A percentile compares a stretch with the other conserved stretches of the same genome.
Evolutionary conservation across 345 rosid genomes (phyloP).

Genomic region (Anastatica hierochuntica): DNA sequence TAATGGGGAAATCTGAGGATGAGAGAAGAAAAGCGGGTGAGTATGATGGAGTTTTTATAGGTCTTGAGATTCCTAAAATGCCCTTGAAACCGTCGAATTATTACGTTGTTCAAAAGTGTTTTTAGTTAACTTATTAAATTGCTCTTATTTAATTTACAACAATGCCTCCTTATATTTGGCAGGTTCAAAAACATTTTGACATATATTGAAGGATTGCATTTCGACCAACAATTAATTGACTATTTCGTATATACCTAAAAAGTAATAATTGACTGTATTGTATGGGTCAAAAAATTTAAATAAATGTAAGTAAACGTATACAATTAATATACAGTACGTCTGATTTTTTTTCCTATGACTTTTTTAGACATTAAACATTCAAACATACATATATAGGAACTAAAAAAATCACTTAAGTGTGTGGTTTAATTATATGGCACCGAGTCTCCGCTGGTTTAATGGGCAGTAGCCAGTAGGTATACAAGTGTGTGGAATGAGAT

Average conservation of each 20-base stretch:
- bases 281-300: background rate
- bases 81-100: conserved; percentile 24
- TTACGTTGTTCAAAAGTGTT: conserved; percentile 17
- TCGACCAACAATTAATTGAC: conserved; percentile 2
- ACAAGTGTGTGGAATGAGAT: too few species aligned
- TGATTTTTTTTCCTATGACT: background rate
- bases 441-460: too few species aligned
- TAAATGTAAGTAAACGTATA: too few species aligned
- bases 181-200: background rate
- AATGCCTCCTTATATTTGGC: conserved; percentile 18
- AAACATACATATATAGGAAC: too few species aligned
- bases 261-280: too few species aligned
- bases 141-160: background rate
- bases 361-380: background rate
- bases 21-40: conserved; percentile 22
- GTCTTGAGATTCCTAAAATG: conserved; percentile 19
- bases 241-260: too few species aligned
- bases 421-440: too few species aligned
- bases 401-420: too few species aligned
- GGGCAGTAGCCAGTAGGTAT: too few species aligned
- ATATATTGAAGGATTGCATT: conserved; percentile 2
- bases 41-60: conserved; percentile 22
- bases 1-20: conserved; percentile 22
- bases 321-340: too few species aligned
- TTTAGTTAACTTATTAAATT: conserved; percentile 14